Evolutionary conservation across 148 eudicot species (phyloP), one percentile per base, ranked within the genome.

Genomic region (Dianthus caryophyllus): DNA sequence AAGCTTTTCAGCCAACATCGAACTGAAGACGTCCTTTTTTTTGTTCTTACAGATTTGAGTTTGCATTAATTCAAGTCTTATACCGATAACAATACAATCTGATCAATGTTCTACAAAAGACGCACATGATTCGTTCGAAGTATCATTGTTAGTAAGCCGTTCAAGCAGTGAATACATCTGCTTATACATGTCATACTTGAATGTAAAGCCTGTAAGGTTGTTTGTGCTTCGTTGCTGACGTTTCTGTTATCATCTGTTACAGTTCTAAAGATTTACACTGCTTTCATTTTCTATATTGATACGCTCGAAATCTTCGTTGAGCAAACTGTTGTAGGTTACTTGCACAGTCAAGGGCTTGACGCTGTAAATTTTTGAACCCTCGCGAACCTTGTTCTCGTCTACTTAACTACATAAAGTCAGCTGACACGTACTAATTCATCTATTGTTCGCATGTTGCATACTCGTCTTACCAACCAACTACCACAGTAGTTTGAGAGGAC

Each of bases 161-260:
- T 24, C 14, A 16, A 30, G 26, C 57, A 9, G 55, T 44, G 54
- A 5, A 41, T 69, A 16, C 41, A 58, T 41, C 62, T 58, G 31
- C 62, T n/a, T 38, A 46, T 71, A 21, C 41, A 41, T 30, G 61
- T 8, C 54, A 26, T 68, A 63, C 54, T 68, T 56, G 50, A 57
- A 56, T 26, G 17, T 68, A 60, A n/a, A 68, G 41, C 17, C 64
- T 41, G 39, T 41, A 57, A 57, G n/a, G 38, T n/a, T 20, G 33
- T 46, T 43, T 47, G 14, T 29, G n/a, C 52, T 63, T 24, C 16
- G 22, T 25, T 63, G 59, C 31, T 38, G 48, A 38, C 26, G 14
- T 61, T 21, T 41, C 17, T 61, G 48, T 38, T 61, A 20, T 61
- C 21, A 46, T 44, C 20, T 1, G 12, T 41, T 9, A 18, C 27